Evolutionary conservation across 192 early-diverging fungal genomes (phyloP), one percentile per base, ranked within the genome.

Genomic region (Rhizophlyctis rosea): DNA sequence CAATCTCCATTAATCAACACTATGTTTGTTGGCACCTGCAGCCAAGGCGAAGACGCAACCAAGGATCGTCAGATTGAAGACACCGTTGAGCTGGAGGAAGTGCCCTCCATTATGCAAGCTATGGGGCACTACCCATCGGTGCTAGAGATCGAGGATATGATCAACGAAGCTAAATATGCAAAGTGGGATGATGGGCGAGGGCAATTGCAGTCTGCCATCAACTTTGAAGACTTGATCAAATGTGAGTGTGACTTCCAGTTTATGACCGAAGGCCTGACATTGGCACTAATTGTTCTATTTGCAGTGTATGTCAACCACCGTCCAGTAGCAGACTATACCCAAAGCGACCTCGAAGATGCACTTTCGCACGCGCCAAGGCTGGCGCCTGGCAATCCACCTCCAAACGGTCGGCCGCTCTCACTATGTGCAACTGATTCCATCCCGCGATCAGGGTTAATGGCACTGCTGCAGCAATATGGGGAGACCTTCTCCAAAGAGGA

Each of bases 231-330:
- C 13, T 39, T 85, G 16, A 81, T 85, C 44, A 78, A 71, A 62
- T 50, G 77, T 84, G 66, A 71, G 61, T 51, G 9, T n/a, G n/a
- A n/a, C n/a, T n/a, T n/a, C n/a, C n/a, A n/a, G n/a, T 25, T 13
- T 33, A 9, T 4, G 24, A 29, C n/a, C 24, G 35, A 4, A 27
- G 21, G 21, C 25, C 11, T 4, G 3, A 27, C 34, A 48, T 29
- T 4, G 36, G 11, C 29, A 3, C 44, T 60, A 24, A 23, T 11
- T 23, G 4, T 21, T 16, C 16, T 50, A 21, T 53, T 14, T 30
- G 4, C 48, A 82, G 80, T 84, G 7, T 84, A 78, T 52, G 55
- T 84, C 55, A 84, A 84, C 57, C 80, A 84, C 57, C 72, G 78
- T 2, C 82, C 82, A 0, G 60, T 81, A 7, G 34, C 44, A 28